Base-by-base conservation (phyloP, 1,139 yeast species). In the Magnusiomyces suaveolens region DNA sequence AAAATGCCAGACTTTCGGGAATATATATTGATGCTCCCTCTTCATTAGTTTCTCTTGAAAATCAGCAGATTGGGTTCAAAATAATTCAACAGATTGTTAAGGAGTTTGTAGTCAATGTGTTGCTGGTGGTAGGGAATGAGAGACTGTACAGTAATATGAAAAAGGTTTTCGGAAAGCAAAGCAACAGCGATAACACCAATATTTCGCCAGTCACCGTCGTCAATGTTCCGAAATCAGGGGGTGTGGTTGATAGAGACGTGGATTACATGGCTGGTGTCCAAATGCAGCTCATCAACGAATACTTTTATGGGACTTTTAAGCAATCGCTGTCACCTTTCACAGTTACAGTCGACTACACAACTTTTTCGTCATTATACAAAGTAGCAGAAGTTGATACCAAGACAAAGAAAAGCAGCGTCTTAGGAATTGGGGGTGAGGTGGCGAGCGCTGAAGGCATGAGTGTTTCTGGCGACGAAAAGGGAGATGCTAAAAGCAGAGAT, bases 11-110 rank as follows among this genome's bases (percentile, higher is more conserved):
- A 26, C 71, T 77, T 51, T 74, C 84, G 3, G 97, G 97, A 0
- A 61, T 82, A 18, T 75, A 94, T 14, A 79, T 94, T 10, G 97
- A 94, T 67, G 84, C 97, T 0, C 96, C 97, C 20, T 68, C 75
- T 8, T 73, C 55, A 4, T 43, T 60, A 20, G 54, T 44, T 1
- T 46, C 52, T 3, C 33, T 50, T 59, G 38, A 56, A 58, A 75
- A 79, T 29, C 73, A 75, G 50, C 69, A 61, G 24, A 64, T 61
- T 16, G 66, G 69, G n/a, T 71, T 72, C 52, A 70, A 69, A 16
- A 63, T 82, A 20, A 78, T 87, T 44, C 82, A 83, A 57, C 77
- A 75, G 57, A 77, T 84, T 25, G 76, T 87, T 1, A 69, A 81
- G 1, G 84, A 79, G 57, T 87, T 86, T 63, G 80, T 80, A 46